Conservation (phyloP, 306 rosid species). For the Cucumis melo region DNA sequence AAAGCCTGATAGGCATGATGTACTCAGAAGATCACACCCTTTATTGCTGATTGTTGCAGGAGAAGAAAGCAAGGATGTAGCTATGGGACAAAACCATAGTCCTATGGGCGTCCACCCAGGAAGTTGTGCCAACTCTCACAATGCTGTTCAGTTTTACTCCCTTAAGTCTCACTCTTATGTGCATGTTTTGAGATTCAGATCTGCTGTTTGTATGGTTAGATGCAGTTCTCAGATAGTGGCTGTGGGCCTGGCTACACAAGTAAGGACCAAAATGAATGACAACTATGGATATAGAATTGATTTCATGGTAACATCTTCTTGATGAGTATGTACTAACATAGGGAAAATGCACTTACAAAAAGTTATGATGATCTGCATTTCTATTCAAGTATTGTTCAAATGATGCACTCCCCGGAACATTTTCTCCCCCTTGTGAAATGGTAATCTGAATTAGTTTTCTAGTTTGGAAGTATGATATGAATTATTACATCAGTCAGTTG, state of each 20-base stretch:
- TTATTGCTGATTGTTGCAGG: slow-evolving; percentile 71
- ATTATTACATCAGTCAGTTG: not conserved
- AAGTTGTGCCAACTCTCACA: slow-evolving; percentile 35
- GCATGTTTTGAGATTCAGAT: slow-evolving; percentile 73
- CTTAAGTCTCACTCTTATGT: slow-evolving; percentile 61
- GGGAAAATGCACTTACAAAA: slow-evolving; percentile 2
- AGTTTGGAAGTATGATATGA: not conserved
- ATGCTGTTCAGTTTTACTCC: slow-evolving; percentile 78
- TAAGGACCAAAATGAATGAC: slow-evolving; percentile 24
- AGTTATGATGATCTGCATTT: slow-evolving; percentile 4
- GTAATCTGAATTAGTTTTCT: not conserved
- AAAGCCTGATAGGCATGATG: slow-evolving; percentile 35
- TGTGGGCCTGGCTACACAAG: slow-evolving; percentile 81
- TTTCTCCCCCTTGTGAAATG: not conserved
- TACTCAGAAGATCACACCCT: slow-evolving; percentile 49
- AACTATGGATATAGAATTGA: not conserved
- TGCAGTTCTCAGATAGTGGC: slow-evolving; percentile 77
- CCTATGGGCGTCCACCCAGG: slow-evolving; percentile 37
- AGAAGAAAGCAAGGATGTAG: slow-evolving; percentile 23
- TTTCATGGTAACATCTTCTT: slow-evolving; percentile 3
- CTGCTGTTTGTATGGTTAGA: slow-evolving; percentile 77
- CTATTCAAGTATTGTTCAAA: slow-evolving; percentile 7
- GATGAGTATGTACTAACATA: slow-evolving; percentile 1
- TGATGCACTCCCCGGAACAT: slow-evolving; percentile 4
- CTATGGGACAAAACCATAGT: slow-evolving; percentile 18